phyloP scores from a whole-genome alignment of 106 monocot genomes.

The Ottelia alismoides region DNA sequence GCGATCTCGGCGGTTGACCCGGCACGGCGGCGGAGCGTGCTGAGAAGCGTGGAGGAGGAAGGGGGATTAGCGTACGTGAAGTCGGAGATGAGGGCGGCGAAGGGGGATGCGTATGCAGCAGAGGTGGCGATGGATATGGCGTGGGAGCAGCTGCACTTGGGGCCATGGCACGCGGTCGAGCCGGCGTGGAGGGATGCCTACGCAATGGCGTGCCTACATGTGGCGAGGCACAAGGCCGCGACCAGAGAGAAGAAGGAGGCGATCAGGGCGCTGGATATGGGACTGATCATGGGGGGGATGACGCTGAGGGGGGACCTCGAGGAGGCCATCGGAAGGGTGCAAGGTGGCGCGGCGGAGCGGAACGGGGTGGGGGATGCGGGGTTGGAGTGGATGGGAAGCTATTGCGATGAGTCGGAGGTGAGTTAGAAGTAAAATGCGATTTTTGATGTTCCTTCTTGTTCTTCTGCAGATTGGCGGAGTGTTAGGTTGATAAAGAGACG shows the following conservation, averaged over 20 bases:
- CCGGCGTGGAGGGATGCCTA: slow-evolving; percentile 58
- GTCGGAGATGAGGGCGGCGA: slow-evolving; percentile 39
- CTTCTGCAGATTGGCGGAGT: too few relatives aligned
- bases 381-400: too few relatives aligned
- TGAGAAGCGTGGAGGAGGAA: slow-evolving; percentile 35
- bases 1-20: slow-evolving; percentile 7
- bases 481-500: too few relatives aligned
- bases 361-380: too few relatives aligned
- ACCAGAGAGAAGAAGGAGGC: slow-evolving; percentile 30
- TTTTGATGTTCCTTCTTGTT: too few relatives aligned
- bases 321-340: too few relatives aligned
- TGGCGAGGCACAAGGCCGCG: slow-evolving; percentile 24
- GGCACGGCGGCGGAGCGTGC: slow-evolving; percentile 20
- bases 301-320: slow-evolving; percentile 36
- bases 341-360: too few relatives aligned
- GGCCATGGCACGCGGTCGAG: slow-evolving; percentile 44
- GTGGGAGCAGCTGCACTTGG: slow-evolving; percentile 67
- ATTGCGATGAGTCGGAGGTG: too few relatives aligned
- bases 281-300: slow-evolving; percentile 55
- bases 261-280: slow-evolving; percentile 43
- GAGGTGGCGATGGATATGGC: slow-evolving; percentile 71
- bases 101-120: slow-evolving; percentile 38
- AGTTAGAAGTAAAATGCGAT: too few relatives aligned
- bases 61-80: slow-evolving; percentile 56
- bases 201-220: slow-evolving; percentile 47